Evolutionary conservation across 257 asterid genomes (phyloP).

Genomic region (Leptodermis oblonga): DNA sequence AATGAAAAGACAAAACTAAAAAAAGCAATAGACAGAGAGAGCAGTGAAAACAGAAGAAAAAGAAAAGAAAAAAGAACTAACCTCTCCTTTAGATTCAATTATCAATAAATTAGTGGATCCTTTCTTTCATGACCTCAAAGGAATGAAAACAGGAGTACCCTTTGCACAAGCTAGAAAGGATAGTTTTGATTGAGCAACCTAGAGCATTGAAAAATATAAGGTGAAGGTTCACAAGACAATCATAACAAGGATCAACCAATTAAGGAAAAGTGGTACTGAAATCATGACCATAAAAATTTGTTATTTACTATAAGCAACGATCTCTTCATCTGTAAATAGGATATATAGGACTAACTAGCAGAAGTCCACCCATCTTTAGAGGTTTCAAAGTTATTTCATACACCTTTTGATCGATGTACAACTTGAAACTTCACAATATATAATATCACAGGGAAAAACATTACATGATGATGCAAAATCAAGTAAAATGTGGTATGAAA

Average conservation of each 20-base stretch:
- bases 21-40: background rate
- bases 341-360: constrained; percentile 42
- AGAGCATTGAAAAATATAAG: constrained; percentile 16
- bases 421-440: constrained; percentile 1
- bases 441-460: background rate
- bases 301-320: background rate
- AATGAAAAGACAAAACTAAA: background rate
- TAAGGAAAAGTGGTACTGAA: background rate
- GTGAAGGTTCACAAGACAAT: background rate
- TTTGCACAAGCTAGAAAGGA: constrained; percentile 80
- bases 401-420: constrained; percentile 67
- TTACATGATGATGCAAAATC: constrained; percentile 9
- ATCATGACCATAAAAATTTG: background rate
- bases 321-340: background rate
- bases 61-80: constrained; percentile 28
- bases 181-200: constrained; percentile 66
- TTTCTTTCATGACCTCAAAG: constrained; percentile 34
- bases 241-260: background rate
- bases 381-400: constrained; percentile 83
- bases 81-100: constrained; percentile 99
- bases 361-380: constrained; percentile 52
- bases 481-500: background rate
- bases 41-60: too few species aligned
- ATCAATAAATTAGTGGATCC: constrained; percentile 64
- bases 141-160: constrained; percentile 63